A percentile compares a stretch with the other conserved stretches of the same genome.
phyloP scores from a whole-genome alignment of 2,329 filamentous ascomycete genomes.

The Ceratocystis ficicola region DNA sequence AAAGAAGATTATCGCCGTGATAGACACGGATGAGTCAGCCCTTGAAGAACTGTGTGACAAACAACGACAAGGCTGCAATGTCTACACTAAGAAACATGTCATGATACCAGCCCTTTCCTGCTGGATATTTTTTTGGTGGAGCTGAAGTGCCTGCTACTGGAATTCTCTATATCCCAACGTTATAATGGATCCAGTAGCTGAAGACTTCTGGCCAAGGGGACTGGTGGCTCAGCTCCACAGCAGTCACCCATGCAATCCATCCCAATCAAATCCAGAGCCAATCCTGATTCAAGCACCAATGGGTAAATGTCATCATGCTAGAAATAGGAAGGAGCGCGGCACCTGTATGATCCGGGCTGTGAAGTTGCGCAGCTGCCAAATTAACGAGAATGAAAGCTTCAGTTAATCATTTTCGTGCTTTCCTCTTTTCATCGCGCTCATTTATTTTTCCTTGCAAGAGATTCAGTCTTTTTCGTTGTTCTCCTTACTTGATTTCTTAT shows the following conservation, averaged over 20 bases:
- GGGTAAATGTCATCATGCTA: background rate
- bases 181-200: background rate
- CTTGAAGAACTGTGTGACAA: background rate
- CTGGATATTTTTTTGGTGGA: background rate
- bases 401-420: background rate
- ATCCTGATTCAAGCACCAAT: background rate
- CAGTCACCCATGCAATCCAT: background rate
- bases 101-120: background rate
- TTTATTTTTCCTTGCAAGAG: background rate
- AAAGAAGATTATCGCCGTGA: background rate
- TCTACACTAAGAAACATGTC: background rate
- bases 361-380: slow-evolving; percentile 7
- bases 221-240: slow-evolving; percentile 6
- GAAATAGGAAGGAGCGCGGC: slow-evolving; percentile 1
- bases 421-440: background rate
- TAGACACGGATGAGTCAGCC: background rate
- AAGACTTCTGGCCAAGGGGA: background rate
- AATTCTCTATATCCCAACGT: background rate
- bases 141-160: background rate
- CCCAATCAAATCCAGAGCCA: background rate
- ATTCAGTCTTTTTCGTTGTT: background rate
- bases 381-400: background rate
- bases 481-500: background rate
- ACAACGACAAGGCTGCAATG: background rate
- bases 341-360: slow-evolving; percentile 3